Conservation (phyloP, 805 yeast genomes). For the Spathaspora passalidarum region DNA sequence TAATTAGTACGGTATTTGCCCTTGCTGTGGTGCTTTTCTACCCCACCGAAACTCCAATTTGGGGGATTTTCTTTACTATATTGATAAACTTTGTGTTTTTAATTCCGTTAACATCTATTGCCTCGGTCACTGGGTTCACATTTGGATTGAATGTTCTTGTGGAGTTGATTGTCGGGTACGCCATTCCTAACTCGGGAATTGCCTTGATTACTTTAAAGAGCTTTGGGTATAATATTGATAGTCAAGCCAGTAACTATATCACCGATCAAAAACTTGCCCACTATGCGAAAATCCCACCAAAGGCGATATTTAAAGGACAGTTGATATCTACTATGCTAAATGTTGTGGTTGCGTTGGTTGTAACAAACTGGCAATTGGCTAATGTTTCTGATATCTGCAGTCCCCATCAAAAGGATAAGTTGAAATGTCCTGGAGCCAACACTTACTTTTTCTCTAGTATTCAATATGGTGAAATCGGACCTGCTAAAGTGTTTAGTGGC, state of each 20-base stretch:
- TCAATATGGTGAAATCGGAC: conserved; percentile 58
- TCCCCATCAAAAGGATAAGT: conserved; percentile 30
- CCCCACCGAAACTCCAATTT: conserved; percentile 57
- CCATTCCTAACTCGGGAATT: conserved; percentile 57
- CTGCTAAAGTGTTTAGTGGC: conserved; percentile 55
- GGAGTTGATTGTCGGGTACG: conserved; percentile 63
- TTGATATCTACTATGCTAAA: conserved; percentile 34
- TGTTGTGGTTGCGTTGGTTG: conserved; percentile 29
- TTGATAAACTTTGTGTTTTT: conserved; percentile 53
- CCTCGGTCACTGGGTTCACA: conserved; percentile 58
- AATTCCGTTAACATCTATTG: conserved; percentile 60
- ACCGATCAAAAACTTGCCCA: conserved; percentile 46
- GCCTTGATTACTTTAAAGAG: conserved; percentile 52
- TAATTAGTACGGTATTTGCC: conserved; percentile 43
- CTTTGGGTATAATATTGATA: conserved; percentile 54
- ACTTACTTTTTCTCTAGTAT: conserved; percentile 53
- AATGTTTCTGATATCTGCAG: conserved; percentile 36
- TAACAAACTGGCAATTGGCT: conserved; percentile 40
- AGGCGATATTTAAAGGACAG: conserved; percentile 52
- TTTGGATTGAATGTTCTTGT: conserved; percentile 62
- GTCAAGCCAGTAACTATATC: conserved; percentile 59
- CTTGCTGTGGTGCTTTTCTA: conserved; percentile 44
- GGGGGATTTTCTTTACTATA: conserved; percentile 60
- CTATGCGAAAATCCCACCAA: conserved; percentile 62
- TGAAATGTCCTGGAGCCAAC: conserved; percentile 43